phyloP scores from a whole-genome alignment of 2,329 filamentous ascomycete genomes.

The Penicillium crustosum region DNA sequence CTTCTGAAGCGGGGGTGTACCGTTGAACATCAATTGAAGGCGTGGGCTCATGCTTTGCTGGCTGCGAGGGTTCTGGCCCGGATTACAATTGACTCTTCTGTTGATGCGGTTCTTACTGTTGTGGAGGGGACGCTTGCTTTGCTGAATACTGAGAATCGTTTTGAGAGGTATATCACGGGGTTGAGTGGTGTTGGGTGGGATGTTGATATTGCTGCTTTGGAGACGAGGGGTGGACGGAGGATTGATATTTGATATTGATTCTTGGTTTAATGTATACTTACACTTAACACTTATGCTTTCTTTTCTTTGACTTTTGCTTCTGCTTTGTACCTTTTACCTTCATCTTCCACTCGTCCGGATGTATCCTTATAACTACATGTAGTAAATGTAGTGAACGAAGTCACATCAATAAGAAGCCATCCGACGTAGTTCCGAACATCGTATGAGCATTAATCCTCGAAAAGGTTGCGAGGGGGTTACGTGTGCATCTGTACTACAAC shows the following conservation, averaged over 20 bases:
- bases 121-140: constrained; percentile 47
- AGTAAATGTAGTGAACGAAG: background rate
- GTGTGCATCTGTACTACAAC: constrained; percentile 4
- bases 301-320: background rate
- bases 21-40: constrained; percentile 55
- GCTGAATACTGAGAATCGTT: constrained; percentile 41
- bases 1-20: constrained; percentile 61
- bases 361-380: background rate
- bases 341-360: background rate
- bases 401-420: background rate
- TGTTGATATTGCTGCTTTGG: constrained; percentile 61
- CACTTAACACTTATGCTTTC: background rate
- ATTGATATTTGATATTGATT: constrained; percentile 18
- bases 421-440: background rate
- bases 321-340: background rate
- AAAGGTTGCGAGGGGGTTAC: background rate
- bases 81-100: background rate
- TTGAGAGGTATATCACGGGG: constrained; percentile 46
- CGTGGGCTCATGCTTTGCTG: constrained; percentile 62
- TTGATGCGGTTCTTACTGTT: constrained; percentile 29
- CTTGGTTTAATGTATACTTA: background rate
- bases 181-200: constrained; percentile 63
- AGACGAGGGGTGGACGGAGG: constrained; percentile 59
- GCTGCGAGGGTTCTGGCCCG: constrained; percentile 37
- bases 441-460: background rate